A percentile compares a stretch with the other conserved stretches of the same genome.
These are phyloP conservation scores for Suhomyces kunorum DNA, from an alignment of 1,139 yeast species.

Conservation along the genomic window DNA sequence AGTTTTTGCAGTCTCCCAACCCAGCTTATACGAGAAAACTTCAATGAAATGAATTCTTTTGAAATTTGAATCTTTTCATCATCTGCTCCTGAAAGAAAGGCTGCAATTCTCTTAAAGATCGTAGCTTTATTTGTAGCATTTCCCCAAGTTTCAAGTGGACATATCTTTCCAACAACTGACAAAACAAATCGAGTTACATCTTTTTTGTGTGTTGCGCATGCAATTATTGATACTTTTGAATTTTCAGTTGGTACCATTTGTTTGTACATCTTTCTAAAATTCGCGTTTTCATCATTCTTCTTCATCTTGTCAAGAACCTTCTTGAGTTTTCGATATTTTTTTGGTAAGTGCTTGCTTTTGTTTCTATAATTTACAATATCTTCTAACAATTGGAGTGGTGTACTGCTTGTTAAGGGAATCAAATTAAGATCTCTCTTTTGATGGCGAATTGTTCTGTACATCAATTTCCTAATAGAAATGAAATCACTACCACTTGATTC, in stretches of 20 bases:
- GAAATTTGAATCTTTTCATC: slow-evolving; percentile 29
- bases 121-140: slow-evolving; percentile 45
- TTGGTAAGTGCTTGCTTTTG: slow-evolving; percentile 21
- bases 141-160: slow-evolving; percentile 63
- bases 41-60: slow-evolving; percentile 31
- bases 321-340: slow-evolving; percentile 21
- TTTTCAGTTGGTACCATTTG: slow-evolving; percentile 20
- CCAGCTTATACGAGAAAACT: slow-evolving; percentile 50
- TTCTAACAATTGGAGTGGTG: not conserved
- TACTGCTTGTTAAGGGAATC: not conserved
- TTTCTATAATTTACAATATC: slow-evolving; percentile 1
- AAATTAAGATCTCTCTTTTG: not conserved
- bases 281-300: slow-evolving; percentile 25
- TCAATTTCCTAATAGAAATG: slow-evolving; percentile 15
- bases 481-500: slow-evolving; percentile 1
- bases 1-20: slow-evolving; percentile 30
- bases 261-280: slow-evolving; percentile 29
- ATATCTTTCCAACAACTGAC: slow-evolving; percentile 43
- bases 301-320: slow-evolving; percentile 21
- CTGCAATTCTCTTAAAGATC: slow-evolving; percentile 39
- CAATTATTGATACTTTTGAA: slow-evolving; percentile 16
- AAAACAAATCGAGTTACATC: slow-evolving; percentile 43
- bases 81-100: slow-evolving; percentile 40
- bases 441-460: slow-evolving; percentile 7
- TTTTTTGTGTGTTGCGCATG: slow-evolving; percentile 25